These are phyloP conservation scores for Hypoxylon sp. DNA, from an alignment of 2,329 filamentous ascomycete species.

Conservation along the genomic window DNA sequence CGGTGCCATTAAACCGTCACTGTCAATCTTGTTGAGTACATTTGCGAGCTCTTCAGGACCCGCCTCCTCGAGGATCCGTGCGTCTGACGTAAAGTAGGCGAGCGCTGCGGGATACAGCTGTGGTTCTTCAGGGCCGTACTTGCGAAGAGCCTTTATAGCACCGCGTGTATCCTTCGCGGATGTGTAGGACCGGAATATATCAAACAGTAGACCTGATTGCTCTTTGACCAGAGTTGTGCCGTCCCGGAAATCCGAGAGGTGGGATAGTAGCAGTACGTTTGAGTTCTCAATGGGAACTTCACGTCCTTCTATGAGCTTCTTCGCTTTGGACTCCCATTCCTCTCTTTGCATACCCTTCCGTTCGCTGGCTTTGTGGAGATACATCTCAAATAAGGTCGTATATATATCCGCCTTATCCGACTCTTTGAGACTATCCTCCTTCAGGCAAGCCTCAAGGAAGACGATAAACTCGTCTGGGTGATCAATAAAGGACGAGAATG, in stretches of 20 bases:
- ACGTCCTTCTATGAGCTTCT: conserved; percentile 85
- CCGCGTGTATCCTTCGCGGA: conserved; percentile 91
- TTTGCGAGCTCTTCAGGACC: conserved; percentile 84
- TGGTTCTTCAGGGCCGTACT: conserved; percentile 92
- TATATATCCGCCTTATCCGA: conserved; percentile 88
- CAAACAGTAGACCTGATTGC: conserved; percentile 89
- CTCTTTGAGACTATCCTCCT: conserved; percentile 77
- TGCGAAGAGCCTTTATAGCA: conserved; percentile 88
- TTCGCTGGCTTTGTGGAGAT: conserved; percentile 87
- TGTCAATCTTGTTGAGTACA: conserved; percentile 88
- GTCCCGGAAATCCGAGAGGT: conserved; percentile 89
- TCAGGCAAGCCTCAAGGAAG: conserved; percentile 90
- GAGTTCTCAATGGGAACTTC: conserved; percentile 92
- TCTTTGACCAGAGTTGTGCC: conserved; percentile 94
- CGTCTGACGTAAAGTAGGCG: conserved; percentile 91
- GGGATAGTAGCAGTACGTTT: conserved; percentile 91
- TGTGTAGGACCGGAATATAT: conserved; percentile 97
- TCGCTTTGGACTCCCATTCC: conserved; percentile 92
- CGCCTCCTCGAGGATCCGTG: conserved; percentile 85
- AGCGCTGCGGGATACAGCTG: conserved; percentile 93
- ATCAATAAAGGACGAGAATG: conserved; percentile 97
- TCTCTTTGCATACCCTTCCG: conserved; percentile 77
- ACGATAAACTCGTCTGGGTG: conserved; percentile 91
- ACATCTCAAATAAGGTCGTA: conserved; percentile 98
- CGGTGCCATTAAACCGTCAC: conserved; percentile 93